Evolutionary conservation across 129 eudicot species (phyloP), one percentile per base, ranked within the genome.

Genomic region (Artemisia argyi): DNA sequence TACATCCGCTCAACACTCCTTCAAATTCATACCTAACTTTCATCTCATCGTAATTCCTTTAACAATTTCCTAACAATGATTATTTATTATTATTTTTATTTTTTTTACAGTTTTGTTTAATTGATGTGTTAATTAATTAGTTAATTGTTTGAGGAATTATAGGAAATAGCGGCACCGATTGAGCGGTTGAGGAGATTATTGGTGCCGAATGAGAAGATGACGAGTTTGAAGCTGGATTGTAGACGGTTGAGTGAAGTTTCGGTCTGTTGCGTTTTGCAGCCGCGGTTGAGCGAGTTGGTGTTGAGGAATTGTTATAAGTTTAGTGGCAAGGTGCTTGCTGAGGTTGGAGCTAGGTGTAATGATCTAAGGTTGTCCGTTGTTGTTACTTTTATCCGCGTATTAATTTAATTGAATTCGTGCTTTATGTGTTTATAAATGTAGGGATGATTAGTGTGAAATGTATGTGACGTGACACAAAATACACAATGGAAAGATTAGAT

Each of bases 281-380:
- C 99, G 16, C 83, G 94, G 44, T 80, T 95, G 83, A 84, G 68
- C 13, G 94, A 90, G 35, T 73, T 90, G n/a, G 79, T 66, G 51
- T 96, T 95, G 12, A 88, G 86, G 46, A 88, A 90, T 79, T 95
- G 99, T 76, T 76, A 63, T 15, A 89, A 85, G 59, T 90, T 90
- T 66, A 88, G 89, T 62, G 99, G 97, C n/a, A 79, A 18, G 75
- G 88, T 95, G 58, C 91, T 95, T 8, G 78, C 94, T 13, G 84
- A 76, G 64, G 78, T 90, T 15, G 97, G 99, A 16, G 78, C 65
- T 17, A 79, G 73, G 14, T 95, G 99, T 84, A 82, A 73, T 68
- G 80, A 83, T 72, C 88, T 95, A 62, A 86, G 96, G 99, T 90
- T 47, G n/a, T n/a, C n/a, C n/a, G n/a, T n/a, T n/a, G 63, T 69